Conservation (phyloP, 2,329 filamentous ascomycete genomes). For the Penicillium sp. region DNA sequence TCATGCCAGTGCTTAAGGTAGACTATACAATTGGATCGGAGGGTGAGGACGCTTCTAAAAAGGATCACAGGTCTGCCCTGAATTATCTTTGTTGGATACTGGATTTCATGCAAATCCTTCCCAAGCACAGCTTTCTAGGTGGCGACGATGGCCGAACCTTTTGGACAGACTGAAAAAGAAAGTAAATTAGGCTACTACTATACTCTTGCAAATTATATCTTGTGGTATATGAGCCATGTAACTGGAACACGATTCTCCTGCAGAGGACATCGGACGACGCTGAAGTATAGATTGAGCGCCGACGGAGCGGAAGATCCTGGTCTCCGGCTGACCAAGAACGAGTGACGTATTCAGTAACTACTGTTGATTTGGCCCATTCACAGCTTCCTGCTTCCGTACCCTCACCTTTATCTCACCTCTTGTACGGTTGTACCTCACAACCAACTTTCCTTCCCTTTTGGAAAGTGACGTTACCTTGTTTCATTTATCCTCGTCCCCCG, state of each 20-base stretch:
- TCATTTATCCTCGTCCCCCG: neutral
- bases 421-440: neutral
- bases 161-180: no score
- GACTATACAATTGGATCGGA: no score
- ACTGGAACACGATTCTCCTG: neutral
- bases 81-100: no score
- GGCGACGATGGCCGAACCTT: no score
- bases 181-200: no score
- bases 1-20: neutral
- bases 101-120: no score
- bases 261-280: neutral
- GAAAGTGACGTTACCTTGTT: no score
- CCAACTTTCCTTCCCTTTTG: neutral
- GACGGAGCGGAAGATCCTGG: conserved; percentile 23
- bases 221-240: no score
- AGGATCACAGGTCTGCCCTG: no score
- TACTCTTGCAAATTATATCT: no score
- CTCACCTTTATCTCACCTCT: neutral
- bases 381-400: conserved; percentile 1
- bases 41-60: no score
- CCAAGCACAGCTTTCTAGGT: no score
- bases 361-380: conserved; percentile 14
- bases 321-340: conserved; percentile 37
- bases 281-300: conserved; percentile 1
- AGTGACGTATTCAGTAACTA: conserved; percentile 33